Conservation (phyloP, 2,329 filamentous ascomycete species). For the Colletotrichum abscissum region DNA sequence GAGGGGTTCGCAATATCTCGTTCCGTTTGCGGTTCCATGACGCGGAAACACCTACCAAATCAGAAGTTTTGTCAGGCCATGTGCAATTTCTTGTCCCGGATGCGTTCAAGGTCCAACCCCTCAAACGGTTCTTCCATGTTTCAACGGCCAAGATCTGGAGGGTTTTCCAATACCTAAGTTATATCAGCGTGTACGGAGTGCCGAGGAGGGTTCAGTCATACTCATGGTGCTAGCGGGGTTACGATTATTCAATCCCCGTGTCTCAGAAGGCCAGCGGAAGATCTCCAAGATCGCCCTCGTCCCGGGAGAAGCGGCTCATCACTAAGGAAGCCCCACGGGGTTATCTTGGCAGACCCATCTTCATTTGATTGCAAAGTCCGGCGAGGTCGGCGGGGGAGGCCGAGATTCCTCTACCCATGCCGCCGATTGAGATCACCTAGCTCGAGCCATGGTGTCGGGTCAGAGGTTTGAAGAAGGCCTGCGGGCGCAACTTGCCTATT, state of each 20-base stretch:
- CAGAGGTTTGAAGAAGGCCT: background rate
- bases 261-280: background rate
- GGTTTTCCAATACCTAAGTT: background rate
- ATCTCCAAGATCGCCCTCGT: background rate
- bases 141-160: constrained; percentile 4
- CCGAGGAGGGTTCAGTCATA: background rate
- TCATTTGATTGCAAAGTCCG: background rate
- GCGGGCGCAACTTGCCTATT: background rate
- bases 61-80: constrained; percentile 3
- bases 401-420: background rate
- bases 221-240: background rate
- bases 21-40: constrained; percentile 26
- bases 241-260: background rate
- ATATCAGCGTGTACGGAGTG: background rate
- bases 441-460: background rate
- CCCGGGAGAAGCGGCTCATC: background rate
- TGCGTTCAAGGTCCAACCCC: background rate
- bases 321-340: background rate
- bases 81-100: background rate
- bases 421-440: background rate
- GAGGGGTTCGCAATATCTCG: background rate
- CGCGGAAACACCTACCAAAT: background rate
- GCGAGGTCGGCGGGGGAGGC: background rate
- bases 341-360: background rate
- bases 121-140: background rate